phyloP scores from a whole-genome alignment of 306 rosid species.

The Vigna radiata region DNA sequence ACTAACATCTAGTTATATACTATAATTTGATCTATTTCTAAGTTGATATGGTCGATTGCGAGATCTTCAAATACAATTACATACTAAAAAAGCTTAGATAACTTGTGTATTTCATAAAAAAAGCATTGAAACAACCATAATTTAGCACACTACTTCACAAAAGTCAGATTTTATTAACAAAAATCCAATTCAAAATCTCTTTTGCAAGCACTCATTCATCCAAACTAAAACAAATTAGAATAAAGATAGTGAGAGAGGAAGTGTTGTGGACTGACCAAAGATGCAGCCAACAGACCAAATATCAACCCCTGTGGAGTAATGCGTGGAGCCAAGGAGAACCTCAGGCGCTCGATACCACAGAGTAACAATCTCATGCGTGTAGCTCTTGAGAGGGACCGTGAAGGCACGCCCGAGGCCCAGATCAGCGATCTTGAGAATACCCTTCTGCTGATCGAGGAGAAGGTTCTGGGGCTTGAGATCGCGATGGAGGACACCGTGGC shows the following conservation, averaged over 20 bases:
- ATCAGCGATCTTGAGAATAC: constrained; percentile 89
- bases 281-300: constrained; percentile 99
- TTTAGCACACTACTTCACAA: no score
- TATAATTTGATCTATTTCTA: no score
- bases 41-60: no score
- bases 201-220: no score
- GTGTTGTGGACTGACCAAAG: constrained; percentile 53
- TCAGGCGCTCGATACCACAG: constrained; percentile 98
- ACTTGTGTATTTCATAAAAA: no score
- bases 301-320: constrained; percentile 92
- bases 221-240: no score
- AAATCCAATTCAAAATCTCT: no score
- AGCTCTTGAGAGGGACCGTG: constrained; percentile 94
- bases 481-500: constrained; percentile 93
- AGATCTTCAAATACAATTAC: no score
- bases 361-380: constrained; percentile 95
- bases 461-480: constrained; percentile 94
- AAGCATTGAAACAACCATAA: no score
- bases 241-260: neutral
- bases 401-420: constrained; percentile 91
- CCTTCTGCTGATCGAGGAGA: constrained; percentile 75
- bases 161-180: no score
- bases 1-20: no score
- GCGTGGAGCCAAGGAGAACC: constrained; percentile 87
- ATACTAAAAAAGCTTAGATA: no score